Evolutionary conservation across 2,329 filamentous ascomycete genomes (phyloP).

Genomic region (Alternaria gaisen): DNA sequence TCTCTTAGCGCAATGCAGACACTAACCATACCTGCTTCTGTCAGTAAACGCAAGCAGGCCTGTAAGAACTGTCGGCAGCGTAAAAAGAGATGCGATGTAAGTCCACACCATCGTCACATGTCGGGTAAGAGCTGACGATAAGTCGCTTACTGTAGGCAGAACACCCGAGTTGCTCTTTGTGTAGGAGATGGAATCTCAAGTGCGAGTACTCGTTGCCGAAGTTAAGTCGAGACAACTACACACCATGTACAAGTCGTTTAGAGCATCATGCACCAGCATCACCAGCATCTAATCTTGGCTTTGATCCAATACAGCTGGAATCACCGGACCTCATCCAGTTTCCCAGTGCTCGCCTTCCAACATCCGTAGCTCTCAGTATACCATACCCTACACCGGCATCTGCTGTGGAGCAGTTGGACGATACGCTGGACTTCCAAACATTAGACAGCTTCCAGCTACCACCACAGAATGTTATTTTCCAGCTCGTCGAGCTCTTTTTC

Average conservation of each 20-base stretch:
- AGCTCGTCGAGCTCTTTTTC: slow-evolving; percentile 41
- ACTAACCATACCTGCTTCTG: slow-evolving; percentile 34
- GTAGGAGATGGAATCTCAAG: slow-evolving; percentile 33
- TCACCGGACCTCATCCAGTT: slow-evolving; percentile 17
- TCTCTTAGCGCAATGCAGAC: slow-evolving; percentile 18
- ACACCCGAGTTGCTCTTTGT: slow-evolving; percentile 34
- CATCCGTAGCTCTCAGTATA: background rate
- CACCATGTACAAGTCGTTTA: background rate
- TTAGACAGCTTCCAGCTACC: slow-evolving; percentile 25
- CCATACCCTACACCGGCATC: slow-evolving; percentile 6
- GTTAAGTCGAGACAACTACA: background rate
- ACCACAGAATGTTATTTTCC: slow-evolving; percentile 19
- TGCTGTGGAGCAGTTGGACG: background rate
- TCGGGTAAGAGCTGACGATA: slow-evolving; percentile 16
- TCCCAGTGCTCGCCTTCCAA: background rate
- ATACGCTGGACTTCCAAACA: slow-evolving; percentile 9
- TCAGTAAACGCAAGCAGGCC: slow-evolving; percentile 46
- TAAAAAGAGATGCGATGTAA: slow-evolving; percentile 47
- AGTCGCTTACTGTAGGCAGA: slow-evolving; percentile 26
- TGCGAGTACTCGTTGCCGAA: slow-evolving; percentile 33
- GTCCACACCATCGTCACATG: slow-evolving; percentile 7
- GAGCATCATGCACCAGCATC: background rate
- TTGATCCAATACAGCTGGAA: background rate
- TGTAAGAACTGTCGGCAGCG: slow-evolving; percentile 45
- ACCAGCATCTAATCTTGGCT: background rate